Conservation (phyloP, 768 basidiomycete species). For the Trametes coccinea region DNA sequence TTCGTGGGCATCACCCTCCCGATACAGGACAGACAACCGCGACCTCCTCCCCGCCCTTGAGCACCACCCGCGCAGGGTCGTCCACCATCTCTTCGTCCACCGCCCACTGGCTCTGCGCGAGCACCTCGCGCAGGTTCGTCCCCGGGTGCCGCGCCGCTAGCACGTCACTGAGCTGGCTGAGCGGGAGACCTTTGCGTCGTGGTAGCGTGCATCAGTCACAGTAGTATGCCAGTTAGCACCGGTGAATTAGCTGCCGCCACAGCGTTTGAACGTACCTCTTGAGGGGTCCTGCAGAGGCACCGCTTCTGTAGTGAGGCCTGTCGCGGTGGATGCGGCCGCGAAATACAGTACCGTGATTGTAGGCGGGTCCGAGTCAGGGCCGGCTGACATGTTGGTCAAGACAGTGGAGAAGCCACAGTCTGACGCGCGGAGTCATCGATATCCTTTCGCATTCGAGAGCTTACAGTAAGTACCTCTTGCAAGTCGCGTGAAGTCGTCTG, state of each 20-base stretch:
- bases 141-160: conserved; percentile 58
- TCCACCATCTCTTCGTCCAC: conserved; percentile 81
- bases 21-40: conserved; percentile 83
- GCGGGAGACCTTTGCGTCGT: conserved; percentile 39
- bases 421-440: too few species aligned
- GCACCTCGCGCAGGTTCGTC: conserved; percentile 50
- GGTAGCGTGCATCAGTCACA: too few species aligned
- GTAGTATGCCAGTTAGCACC: too few species aligned
- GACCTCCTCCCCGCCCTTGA: conserved; percentile 75
- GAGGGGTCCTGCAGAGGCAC: conserved; percentile 40
- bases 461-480: too few species aligned
- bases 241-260: too few species aligned
- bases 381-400: conserved; percentile 13
- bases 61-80: conserved; percentile 44
- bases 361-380: not conserved
- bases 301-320: conserved; percentile 54
- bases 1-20: conserved; percentile 51
- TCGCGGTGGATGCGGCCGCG: conserved; percentile 68
- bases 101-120: conserved; percentile 71
- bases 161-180: conserved; percentile 50
- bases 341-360: conserved; percentile 52
- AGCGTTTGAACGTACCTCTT: conserved; percentile 21
- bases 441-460: too few species aligned
- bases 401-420: conserved; percentile 9
- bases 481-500: too few species aligned